Evolutionary conservation across 352 stramenopile species (phyloP).

Genomic region (Lagenidium sp.): DNA sequence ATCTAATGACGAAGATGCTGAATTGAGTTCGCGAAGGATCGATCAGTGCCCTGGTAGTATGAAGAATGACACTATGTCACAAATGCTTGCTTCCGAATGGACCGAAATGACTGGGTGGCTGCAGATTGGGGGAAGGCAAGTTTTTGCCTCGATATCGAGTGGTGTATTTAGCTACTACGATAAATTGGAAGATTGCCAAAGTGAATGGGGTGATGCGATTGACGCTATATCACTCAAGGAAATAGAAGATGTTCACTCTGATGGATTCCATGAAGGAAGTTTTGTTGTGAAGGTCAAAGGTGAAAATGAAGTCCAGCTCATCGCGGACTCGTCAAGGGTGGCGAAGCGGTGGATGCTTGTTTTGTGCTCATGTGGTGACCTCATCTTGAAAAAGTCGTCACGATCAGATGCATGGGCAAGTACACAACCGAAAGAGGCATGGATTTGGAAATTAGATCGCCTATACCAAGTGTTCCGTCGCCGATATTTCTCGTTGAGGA

Average conservation of each 20-base stretch:
- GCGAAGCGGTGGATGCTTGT: conserved; percentile 85
- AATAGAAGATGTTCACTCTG: conserved; percentile 72
- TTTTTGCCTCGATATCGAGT: conserved; percentile 73
- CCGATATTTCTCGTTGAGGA: conserved; percentile 75
- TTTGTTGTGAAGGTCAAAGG: conserved; percentile 71
- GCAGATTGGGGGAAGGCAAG: conserved; percentile 40
- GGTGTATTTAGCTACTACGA: conserved; percentile 86
- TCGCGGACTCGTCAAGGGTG: conserved; percentile 53
- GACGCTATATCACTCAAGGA: conserved; percentile 73
- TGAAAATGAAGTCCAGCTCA: conserved; percentile 62
- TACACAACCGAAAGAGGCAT: conserved; percentile 74
- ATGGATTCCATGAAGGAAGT: conserved; percentile 53
- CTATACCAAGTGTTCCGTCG: conserved; percentile 80
- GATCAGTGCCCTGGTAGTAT: background rate
- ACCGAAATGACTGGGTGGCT: conserved; percentile 59
- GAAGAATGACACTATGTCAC: conserved; percentile 4
- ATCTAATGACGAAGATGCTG: conserved; percentile 14
- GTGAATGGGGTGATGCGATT: conserved; percentile 78
- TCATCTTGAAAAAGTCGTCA: conserved; percentile 59
- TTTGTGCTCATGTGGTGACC: conserved; percentile 77
- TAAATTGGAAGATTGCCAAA: conserved; percentile 69
- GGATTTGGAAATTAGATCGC: conserved; percentile 82
- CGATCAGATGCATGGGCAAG: conserved; percentile 69
- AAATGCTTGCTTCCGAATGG: conserved; percentile 22
- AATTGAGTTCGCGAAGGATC: conserved; percentile 5